A percentile compares a stretch with the other conserved stretches of the same genome.
These are phyloP conservation scores for Volvox reticuliferus DNA, from an alignment of 139 green algal species.

Conservation along the genomic window DNA sequence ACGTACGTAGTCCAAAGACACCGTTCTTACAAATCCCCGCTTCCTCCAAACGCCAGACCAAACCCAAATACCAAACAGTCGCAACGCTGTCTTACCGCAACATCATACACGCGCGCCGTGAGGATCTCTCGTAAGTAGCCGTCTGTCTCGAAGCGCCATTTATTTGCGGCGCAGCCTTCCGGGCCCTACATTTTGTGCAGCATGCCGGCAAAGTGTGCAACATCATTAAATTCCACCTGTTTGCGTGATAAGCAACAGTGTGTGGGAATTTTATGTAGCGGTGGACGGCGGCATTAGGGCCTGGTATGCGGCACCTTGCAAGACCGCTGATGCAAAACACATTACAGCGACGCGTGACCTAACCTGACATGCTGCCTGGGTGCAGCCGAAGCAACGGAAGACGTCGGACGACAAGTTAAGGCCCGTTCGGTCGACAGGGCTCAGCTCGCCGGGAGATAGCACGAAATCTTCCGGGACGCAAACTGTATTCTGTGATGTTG, in stretches of 20 bases:
- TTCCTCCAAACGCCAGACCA: no score
- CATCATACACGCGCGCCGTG: constrained; percentile 96
- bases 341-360: background rate
- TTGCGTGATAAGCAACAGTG: no score
- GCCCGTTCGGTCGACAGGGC: constrained; percentile 57
- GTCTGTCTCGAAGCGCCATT: constrained; percentile 74
- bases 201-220: background rate
- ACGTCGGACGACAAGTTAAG: constrained; percentile 61
- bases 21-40: no score
- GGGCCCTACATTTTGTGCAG: background rate
- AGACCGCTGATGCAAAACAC: no score
- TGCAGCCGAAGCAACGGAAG: constrained; percentile 85
- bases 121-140: constrained; percentile 95
- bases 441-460: constrained; percentile 69
- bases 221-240: no score
- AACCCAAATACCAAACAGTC: no score
- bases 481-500: background rate
- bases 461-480: constrained; percentile 72
- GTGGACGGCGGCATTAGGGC: no score
- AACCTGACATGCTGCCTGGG: constrained; percentile 77
- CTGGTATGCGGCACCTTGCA: no score
- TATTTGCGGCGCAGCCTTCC: constrained; percentile 70
- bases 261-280: no score
- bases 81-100: constrained; percentile 72
- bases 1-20: no score